These are phyloP conservation scores for Ceratocystis alfenasii DNA, from an alignment of 2,329 filamentous ascomycete genomes.

Conservation along the genomic window DNA sequence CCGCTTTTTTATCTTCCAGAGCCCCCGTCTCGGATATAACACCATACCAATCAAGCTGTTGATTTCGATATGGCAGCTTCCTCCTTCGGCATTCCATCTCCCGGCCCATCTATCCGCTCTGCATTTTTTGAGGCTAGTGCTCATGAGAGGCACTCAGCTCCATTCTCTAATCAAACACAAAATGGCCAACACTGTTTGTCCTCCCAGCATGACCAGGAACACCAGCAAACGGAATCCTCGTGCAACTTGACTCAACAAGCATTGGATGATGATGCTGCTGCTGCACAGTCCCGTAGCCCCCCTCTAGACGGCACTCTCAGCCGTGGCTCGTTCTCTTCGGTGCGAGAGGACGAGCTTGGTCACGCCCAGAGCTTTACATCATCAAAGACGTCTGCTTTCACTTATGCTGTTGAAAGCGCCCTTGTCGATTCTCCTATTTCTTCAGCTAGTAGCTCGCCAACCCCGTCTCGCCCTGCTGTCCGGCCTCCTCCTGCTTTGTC, in stretches of 20 bases:
- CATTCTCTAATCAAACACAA: background rate
- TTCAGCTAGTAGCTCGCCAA: constrained; percentile 40
- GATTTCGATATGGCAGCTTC: constrained; percentile 20
- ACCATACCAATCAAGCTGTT: background rate
- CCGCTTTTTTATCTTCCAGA: background rate
- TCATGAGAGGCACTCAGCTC: constrained; percentile 5
- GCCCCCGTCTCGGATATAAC: background rate
- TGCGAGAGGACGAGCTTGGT: constrained; percentile 47
- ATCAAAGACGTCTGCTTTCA: constrained; percentile 50
- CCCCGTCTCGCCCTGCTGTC: constrained; percentile 37
- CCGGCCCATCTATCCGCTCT: constrained; percentile 17
- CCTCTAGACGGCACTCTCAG: constrained; percentile 13
- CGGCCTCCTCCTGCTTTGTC: constrained; percentile 35
- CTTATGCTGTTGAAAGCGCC: constrained; percentile 38
- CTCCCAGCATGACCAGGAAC: background rate
- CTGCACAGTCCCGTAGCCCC: constrained; percentile 9
- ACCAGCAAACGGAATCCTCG: background rate
- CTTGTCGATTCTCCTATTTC: constrained; percentile 40
- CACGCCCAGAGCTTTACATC: constrained; percentile 52
- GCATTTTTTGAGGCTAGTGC: constrained; percentile 12
- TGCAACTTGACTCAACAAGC: too few species aligned
- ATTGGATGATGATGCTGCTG: background rate
- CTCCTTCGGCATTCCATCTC: constrained; percentile 8
- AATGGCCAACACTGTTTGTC: constrained; percentile 1
- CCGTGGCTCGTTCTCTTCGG: constrained; percentile 50